phyloP scores from a whole-genome alignment of 495 filamentous ascomycete genomes.

The Talaromyces wortmannii region DNA sequence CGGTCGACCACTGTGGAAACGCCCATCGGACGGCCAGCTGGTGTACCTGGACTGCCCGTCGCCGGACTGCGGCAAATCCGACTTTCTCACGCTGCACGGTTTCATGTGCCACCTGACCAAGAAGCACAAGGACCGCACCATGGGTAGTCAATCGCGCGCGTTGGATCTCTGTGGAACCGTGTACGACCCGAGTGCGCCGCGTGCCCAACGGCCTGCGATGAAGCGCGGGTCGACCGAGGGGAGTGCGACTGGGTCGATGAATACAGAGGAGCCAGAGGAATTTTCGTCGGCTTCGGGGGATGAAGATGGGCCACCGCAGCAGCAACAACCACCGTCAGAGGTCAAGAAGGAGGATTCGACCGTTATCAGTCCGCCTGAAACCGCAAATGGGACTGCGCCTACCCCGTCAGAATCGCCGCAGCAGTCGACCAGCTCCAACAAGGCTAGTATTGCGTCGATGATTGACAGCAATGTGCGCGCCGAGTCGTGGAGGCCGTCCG shows the following conservation, averaged over 20 bases:
- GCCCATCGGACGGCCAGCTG: conserved; percentile 37
- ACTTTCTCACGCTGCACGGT: conserved; percentile 40
- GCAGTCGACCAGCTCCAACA: conserved; percentile 22
- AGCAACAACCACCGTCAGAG: conserved; percentile 12
- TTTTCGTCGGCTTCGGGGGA: conserved; percentile 31
- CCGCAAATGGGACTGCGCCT: too few relatives aligned
- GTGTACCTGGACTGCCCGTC: conserved; percentile 42
- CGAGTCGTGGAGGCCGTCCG: neutral
- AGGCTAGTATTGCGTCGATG: conserved; percentile 40
- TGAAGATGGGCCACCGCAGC: conserved; percentile 11
- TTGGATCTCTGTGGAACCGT: conserved; percentile 40
- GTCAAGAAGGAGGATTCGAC: conserved; percentile 20
- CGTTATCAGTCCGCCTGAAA: conserved; percentile 5
- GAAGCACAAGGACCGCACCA: conserved; percentile 41
- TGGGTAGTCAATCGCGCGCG: conserved; percentile 39
- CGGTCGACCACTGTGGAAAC: conserved; percentile 38
- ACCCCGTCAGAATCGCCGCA: conserved; percentile 5
- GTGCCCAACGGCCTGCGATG: conserved; percentile 26
- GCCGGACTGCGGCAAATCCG: conserved; percentile 34
- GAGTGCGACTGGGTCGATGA: conserved; percentile 23
- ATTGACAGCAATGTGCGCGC: conserved; percentile 27
- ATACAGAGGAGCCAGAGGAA: conserved; percentile 14
- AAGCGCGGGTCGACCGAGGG: conserved; percentile 34
- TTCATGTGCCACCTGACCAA: conserved; percentile 47
- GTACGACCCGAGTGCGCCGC: conserved; percentile 34